Conservation (phyloP, 805 yeast genomes). For the Candida parachauliodes region DNA sequence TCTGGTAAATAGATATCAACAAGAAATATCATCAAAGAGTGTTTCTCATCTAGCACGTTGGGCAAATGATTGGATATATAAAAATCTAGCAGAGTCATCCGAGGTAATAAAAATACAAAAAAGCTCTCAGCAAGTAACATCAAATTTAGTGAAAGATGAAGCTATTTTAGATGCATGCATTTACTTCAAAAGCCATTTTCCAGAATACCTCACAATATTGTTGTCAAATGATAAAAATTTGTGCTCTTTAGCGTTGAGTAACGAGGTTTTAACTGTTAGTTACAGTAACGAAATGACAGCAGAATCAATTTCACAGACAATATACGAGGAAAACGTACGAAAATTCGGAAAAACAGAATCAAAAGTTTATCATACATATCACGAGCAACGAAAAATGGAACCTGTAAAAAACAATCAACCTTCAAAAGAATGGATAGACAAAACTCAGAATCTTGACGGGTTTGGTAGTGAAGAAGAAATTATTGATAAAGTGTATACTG, state of each 20-base stretch:
- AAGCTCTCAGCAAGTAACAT: constrained; percentile 48
- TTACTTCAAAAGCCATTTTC: constrained; percentile 45
- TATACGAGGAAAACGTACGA: constrained; percentile 31
- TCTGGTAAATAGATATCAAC: constrained; percentile 13
- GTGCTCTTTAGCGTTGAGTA: constrained; percentile 71
- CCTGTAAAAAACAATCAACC: constrained; percentile 7
- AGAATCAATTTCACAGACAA: constrained; percentile 36
- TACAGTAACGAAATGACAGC: constrained; percentile 45
- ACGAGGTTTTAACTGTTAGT: constrained; percentile 62
- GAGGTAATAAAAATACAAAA: constrained; percentile 64
- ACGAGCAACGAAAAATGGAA: neutral
- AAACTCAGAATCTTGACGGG: constrained; percentile 5
- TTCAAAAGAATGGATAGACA: constrained; percentile 12
- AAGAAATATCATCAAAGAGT: constrained; percentile 17
- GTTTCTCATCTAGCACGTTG: constrained; percentile 60
- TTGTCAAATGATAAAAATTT: constrained; percentile 82
- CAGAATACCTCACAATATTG: constrained; percentile 46
- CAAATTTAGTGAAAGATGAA: constrained; percentile 58
- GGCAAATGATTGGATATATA: constrained; percentile 78
- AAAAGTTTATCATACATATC: neutral
- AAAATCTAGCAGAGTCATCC: constrained; percentile 48
- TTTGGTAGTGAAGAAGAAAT: constrained; percentile 12
- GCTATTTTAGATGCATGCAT: constrained; percentile 82
- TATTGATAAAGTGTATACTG: constrained; percentile 29
- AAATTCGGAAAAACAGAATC: constrained; percentile 18